phyloP scores from a whole-genome alignment of 345 rosid species.

The Carallia pectinifolia region DNA sequence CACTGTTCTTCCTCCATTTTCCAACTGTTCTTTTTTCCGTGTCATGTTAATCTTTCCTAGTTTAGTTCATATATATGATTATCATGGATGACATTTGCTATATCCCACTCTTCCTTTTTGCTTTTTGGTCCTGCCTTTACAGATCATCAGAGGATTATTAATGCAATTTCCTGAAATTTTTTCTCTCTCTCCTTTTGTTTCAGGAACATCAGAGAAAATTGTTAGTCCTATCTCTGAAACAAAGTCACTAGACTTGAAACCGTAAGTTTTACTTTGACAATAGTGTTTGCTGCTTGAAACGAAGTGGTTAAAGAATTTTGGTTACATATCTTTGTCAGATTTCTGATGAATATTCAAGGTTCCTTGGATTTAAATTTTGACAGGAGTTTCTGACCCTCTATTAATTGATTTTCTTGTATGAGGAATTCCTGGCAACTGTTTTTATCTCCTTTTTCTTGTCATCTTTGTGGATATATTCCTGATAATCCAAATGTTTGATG shows the following conservation, averaged over 20 bases:
- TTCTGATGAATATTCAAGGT: background rate
- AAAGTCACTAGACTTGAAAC: constrained; percentile 68
- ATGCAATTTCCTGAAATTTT: constrained; percentile 7
- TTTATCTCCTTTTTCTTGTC: no score
- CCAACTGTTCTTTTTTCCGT: background rate
- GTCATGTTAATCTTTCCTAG: background rate
- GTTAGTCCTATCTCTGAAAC: constrained; percentile 50
- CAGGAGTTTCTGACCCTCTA: no score
- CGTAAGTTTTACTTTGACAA: constrained; percentile 42
- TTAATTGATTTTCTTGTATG: no score
- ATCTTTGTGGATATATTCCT: no score
- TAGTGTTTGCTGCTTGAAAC: no score
- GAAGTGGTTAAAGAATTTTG: background rate
- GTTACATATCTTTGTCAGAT: background rate
- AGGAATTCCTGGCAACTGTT: no score
- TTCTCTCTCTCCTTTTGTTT: constrained; percentile 15
- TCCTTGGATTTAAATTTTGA: background rate
- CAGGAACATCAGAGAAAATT: constrained; percentile 61
- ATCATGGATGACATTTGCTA: no score
- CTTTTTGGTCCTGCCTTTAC: background rate
- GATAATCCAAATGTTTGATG: no score
- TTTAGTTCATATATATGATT: no score
- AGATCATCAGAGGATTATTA: background rate
- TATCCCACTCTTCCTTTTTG: background rate
- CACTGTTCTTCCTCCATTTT: background rate